Conservation (phyloP, 768 basidiomycete genomes). For the Tricholoma flavovirens region DNA sequence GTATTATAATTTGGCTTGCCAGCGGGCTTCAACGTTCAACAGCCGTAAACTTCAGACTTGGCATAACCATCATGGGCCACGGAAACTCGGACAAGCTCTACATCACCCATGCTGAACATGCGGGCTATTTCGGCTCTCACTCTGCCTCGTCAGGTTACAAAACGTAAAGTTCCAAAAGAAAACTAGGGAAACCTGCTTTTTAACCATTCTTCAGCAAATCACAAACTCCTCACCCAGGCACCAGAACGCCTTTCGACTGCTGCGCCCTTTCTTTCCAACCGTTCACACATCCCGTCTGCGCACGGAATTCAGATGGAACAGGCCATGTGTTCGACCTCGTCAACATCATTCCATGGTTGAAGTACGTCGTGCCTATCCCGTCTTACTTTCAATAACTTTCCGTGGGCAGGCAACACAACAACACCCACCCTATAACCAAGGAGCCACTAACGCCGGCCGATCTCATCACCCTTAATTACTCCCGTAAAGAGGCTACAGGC, state of each 20-base stretch:
- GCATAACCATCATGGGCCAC: conserved; percentile 51
- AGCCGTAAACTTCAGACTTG: neutral
- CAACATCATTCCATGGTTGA: conserved; percentile 92
- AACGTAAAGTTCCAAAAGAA: conserved; percentile 36
- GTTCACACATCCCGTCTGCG: conserved; percentile 84
- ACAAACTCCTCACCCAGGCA: conserved; percentile 59
- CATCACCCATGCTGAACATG: conserved; percentile 85
- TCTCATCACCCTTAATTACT: conserved; percentile 75
- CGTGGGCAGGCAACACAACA: conserved; percentile 65
- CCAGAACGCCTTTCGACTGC: conserved; percentile 80
- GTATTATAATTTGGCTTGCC: too few species aligned
- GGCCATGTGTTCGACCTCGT: conserved; percentile 82
- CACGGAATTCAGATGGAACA: conserved; percentile 75
- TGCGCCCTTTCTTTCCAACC: conserved; percentile 90
- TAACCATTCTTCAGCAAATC: conserved; percentile 44
- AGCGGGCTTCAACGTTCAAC: neutral
- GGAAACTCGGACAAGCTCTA: conserved; percentile 85
- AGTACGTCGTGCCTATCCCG: conserved; percentile 48
- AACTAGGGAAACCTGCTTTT: neutral
- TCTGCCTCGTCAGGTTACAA: conserved; percentile 72
- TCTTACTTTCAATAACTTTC: conserved; percentile 3
- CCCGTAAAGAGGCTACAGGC: conserved; percentile 74
- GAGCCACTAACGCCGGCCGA: conserved; percentile 64
- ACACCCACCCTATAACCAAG: conserved; percentile 73
- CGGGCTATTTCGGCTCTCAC: conserved; percentile 75